A percentile compares a stretch with the other conserved stretches of the same genome.
Evolutionary conservation across 768 basidiomycete species (phyloP).

Genomic region (Tulasnella sp.): DNA sequence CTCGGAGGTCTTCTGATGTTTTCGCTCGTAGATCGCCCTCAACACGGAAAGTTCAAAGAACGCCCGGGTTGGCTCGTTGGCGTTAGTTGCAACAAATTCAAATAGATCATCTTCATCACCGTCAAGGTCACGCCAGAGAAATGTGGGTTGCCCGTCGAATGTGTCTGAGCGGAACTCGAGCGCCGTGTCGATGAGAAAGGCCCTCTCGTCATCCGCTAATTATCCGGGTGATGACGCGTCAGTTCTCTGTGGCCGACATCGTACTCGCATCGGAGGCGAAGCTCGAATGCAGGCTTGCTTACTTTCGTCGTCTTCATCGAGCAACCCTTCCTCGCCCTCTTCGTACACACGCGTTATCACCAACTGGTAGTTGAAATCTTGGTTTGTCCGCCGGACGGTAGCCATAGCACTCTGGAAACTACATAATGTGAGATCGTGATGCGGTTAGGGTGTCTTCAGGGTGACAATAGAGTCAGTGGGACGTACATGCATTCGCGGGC

Average conservation of each 20-base stretch:
- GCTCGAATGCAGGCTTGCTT: conserved; percentile 35
- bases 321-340: conserved; percentile 87
- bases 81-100: conserved; percentile 67
- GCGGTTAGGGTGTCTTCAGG: no score
- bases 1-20: conserved; percentile 62
- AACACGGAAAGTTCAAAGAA: conserved; percentile 94
- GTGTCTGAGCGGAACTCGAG: conserved; percentile 72
- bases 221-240: not conserved
- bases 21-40: conserved; percentile 92
- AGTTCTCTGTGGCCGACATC: not conserved
- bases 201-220: conserved; percentile 90
- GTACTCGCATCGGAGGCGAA: conserved; percentile 21
- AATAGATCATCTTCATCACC: conserved; percentile 89
- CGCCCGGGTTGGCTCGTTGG: conserved; percentile 59
- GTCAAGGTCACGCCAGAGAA: conserved; percentile 83
- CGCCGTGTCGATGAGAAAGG: conserved; percentile 82
- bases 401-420: conserved; percentile 96
- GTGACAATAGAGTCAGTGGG: not conserved
- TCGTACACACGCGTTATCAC: conserved; percentile 96
- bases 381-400: conserved; percentile 65
- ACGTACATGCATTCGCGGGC: conserved; percentile 95
- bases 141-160: conserved; percentile 63
- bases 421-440: not conserved
- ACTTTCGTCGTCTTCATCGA: conserved; percentile 77
- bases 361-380: conserved; percentile 69